These are phyloP conservation scores for Claviceps purpurea DNA, from an alignment of 2,329 filamentous ascomycete species.

Conservation along the genomic window DNA sequence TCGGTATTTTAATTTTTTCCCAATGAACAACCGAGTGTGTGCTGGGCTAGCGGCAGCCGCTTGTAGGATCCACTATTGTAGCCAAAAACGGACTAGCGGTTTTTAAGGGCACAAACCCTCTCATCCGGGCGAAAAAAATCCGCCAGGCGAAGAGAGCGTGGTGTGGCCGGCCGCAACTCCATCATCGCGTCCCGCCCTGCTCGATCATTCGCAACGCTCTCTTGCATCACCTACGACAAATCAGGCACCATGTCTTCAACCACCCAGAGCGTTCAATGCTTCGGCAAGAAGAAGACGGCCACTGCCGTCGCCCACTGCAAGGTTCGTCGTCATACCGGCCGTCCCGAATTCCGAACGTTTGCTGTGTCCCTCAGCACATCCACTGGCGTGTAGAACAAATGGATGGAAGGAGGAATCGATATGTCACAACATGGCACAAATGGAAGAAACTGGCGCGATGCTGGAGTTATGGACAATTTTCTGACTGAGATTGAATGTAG, in stretches of 20 bases:
- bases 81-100: conserved; percentile 14
- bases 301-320: conserved; percentile 88
- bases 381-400: neutral
- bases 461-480: neutral
- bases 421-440: neutral
- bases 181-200: conserved; percentile 3
- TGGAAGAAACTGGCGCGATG: neutral
- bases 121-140: conserved; percentile 11
- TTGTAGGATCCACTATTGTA: neutral
- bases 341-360: conserved; percentile 1
- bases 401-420: neutral
- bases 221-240: conserved; percentile 10
- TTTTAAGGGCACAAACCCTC: conserved; percentile 22
- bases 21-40: neutral
- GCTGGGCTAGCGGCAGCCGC: neutral
- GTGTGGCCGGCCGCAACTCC: conserved; percentile 5
- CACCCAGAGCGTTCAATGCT: conserved; percentile 83
- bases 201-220: conserved; percentile 5
- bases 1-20: neutral
- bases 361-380: neutral
- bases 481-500: conserved; percentile 20
- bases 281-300: conserved; percentile 96
- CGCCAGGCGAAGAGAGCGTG: neutral
- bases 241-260: conserved; percentile 58
- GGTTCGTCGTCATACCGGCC: conserved; percentile 37